Conservation (phyloP, 768 basidiomycete species). For the Tylopilus felleus region DNA sequence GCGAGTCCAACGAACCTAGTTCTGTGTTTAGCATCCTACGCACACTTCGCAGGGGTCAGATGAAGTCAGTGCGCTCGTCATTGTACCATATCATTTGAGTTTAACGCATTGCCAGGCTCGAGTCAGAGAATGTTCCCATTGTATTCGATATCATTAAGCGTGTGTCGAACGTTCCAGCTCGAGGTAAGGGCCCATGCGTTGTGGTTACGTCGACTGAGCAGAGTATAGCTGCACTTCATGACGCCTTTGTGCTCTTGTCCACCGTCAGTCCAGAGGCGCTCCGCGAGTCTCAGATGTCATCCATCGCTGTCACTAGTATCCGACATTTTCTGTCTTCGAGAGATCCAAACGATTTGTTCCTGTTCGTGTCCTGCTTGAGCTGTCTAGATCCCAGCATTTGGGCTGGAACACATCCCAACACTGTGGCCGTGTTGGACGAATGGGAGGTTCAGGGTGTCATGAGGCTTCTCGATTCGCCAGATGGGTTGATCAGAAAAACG, state of each 20-base stretch:
- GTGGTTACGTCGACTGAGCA: constrained; percentile 14
- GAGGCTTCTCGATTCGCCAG: constrained; percentile 59
- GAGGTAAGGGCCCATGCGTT: constrained; percentile 20
- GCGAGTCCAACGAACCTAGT: constrained; percentile 4
- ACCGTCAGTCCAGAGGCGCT: constrained; percentile 21
- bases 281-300: constrained; percentile 12
- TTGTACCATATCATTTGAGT: not conserved
- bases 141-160: constrained; percentile 27
- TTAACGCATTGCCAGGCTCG: constrained; percentile 21
- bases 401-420: constrained; percentile 58
- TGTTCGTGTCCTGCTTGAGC: constrained; percentile 64
- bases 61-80: constrained; percentile 17
- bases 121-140: constrained; percentile 14
- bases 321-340: constrained; percentile 56
- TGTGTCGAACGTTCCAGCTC: constrained; percentile 20
- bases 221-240: constrained; percentile 29
- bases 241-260: constrained; percentile 33
- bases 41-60: constrained; percentile 20
- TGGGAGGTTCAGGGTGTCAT: constrained; percentile 75
- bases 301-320: constrained; percentile 42
- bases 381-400: constrained; percentile 57
- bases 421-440: constrained; percentile 56
- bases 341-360: constrained; percentile 58
- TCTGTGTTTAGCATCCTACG: constrained; percentile 18
- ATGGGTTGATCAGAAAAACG: constrained; percentile 54